Conservation (phyloP, 805 yeast species). For the Ogataea allantospora region DNA sequence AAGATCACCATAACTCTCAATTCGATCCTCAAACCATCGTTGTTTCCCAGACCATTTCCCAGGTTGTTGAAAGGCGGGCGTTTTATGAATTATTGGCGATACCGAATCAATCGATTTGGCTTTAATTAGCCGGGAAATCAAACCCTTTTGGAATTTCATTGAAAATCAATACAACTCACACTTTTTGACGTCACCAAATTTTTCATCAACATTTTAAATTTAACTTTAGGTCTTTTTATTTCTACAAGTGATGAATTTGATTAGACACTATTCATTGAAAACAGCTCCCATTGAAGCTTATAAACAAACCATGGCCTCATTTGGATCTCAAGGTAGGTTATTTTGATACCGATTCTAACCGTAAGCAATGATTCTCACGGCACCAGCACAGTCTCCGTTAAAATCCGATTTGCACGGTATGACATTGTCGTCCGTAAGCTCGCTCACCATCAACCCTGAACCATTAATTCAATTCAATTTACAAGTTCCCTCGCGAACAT, state of each 20-base stretch:
- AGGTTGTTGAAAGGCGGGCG: constrained; percentile 27
- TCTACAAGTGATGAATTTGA: constrained; percentile 6
- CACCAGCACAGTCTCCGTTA: constrained; percentile 34
- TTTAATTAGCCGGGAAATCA: constrained; percentile 5
- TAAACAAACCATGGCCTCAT: constrained; percentile 35
- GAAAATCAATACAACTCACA: no score
- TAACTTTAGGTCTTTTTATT: constrained; percentile 3
- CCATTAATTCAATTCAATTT: constrained; percentile 84
- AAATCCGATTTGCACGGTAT: constrained; percentile 55
- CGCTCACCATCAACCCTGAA: constrained; percentile 72
- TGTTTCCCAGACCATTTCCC: constrained; percentile 24
- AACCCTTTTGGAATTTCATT: constrained; percentile 14
- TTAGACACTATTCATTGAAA: constrained; percentile 9
- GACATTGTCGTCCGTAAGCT: constrained; percentile 83
- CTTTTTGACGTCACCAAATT: not conserved
- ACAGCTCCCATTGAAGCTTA: constrained; percentile 28
- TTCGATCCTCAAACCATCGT: constrained; percentile 14
- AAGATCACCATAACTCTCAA: constrained; percentile 26
- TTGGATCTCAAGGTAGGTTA: constrained; percentile 36
- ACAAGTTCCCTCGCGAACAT: constrained; percentile 82
- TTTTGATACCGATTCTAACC: constrained; percentile 34
- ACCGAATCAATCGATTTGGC: constrained; percentile 3
- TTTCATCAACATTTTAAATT: not conserved
- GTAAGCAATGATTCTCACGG: constrained; percentile 57
- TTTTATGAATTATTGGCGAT: not conserved